Evolutionary conservation across 164 flowering plant genomes (phyloP).

Genomic region (Umbilicus rupestris): DNA sequence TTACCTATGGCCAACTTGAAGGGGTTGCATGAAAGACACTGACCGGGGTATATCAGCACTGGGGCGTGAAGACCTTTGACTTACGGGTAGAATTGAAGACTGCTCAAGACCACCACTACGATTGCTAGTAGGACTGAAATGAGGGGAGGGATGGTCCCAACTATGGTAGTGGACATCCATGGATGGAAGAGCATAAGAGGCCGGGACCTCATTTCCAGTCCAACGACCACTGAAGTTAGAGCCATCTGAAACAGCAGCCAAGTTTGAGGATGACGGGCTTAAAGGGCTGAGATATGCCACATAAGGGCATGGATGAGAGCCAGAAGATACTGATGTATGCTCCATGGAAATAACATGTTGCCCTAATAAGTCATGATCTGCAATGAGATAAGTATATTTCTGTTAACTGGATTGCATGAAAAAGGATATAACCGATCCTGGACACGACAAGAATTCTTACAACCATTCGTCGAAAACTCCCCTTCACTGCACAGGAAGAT

Average conservation of each 20-base stretch:
- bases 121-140: constrained; percentile 33
- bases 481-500: constrained; percentile 6
- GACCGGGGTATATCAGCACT: constrained; percentile 47
- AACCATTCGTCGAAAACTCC: constrained; percentile 1
- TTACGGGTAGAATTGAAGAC: constrained; percentile 26
- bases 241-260: background rate
- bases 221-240: background rate
- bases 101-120: constrained; percentile 34
- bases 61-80: constrained; percentile 36
- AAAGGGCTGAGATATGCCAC: constrained; percentile 4
- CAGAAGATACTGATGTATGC: constrained; percentile 2
- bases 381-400: background rate
- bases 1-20: constrained; percentile 57
- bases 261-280: constrained; percentile 5
- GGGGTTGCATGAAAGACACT: constrained; percentile 49
- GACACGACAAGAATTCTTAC: constrained; percentile 1
- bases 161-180: constrained; percentile 49
- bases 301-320: constrained; percentile 8
- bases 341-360: constrained; percentile 5
- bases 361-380: constrained; percentile 8
- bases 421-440: background rate
- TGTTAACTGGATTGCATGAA: background rate
- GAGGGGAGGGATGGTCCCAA: constrained; percentile 57
- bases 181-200: constrained; percentile 47
- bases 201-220: constrained; percentile 15